Evolutionary conservation across 208 protist species (phyloP).

Genomic region (Leishmania arabica): DNA sequence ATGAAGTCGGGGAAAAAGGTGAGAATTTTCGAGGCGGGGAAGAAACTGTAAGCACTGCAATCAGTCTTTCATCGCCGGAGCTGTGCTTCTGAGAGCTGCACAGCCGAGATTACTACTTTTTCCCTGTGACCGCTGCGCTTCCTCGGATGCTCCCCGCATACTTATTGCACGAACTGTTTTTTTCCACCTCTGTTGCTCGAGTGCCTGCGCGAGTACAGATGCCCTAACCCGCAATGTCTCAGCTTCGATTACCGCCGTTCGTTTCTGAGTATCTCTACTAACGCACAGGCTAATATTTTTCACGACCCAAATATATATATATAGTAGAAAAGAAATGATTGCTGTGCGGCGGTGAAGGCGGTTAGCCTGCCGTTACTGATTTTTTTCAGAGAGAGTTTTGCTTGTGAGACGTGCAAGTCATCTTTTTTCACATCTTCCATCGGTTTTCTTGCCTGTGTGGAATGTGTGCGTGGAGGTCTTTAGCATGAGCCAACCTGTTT

Average conservation of each 20-base stretch:
- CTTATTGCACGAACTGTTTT: neutral
- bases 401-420: neutral
- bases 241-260: neutral
- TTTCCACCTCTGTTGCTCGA: neutral
- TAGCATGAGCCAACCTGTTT: neutral
- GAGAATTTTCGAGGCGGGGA: neutral
- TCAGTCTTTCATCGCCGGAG: neutral
- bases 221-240: neutral
- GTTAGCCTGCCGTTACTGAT: neutral
- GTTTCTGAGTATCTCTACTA: neutral
- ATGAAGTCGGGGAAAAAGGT: neutral
- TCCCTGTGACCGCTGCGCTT: neutral
- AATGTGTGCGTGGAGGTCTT: neutral
- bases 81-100: neutral
- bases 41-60: neutral
- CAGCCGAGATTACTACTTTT: no score
- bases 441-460: neutral
- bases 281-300: neutral
- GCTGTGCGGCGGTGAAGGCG: neutral
- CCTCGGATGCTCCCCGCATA: neutral
- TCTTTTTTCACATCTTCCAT: neutral
- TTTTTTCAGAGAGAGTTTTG: neutral
- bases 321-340: neutral
- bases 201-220: neutral
- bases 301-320: neutral